Conservation (phyloP, 768 basidiomycete species). For the Collybiopsis luxurians region DNA sequence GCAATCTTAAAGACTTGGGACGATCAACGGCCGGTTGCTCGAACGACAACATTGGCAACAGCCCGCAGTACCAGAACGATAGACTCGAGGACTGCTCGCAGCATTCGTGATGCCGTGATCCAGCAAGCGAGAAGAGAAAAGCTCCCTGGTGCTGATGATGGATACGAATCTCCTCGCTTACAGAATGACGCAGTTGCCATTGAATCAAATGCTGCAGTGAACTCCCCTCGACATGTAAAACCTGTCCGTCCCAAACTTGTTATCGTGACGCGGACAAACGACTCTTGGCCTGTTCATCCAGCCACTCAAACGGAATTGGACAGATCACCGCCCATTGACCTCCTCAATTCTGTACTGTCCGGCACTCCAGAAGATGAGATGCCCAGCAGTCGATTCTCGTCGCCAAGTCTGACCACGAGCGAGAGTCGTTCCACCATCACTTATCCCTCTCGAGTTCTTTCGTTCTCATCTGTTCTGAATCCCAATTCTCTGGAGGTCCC, state of each 20-base stretch:
- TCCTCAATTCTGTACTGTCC: too few relatives aligned
- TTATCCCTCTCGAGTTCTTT: background rate
- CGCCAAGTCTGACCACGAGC: background rate
- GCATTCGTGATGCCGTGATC: slow-evolving; percentile 20
- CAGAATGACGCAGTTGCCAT: too few relatives aligned
- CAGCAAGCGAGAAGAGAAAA: slow-evolving; percentile 17
- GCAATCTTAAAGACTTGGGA: slow-evolving; percentile 2
- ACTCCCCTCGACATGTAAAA: background rate
- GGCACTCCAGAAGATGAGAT: too few relatives aligned
- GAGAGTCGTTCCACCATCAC: background rate
- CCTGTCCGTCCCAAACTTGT: background rate
- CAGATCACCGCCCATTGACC: background rate
- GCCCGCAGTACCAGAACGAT: slow-evolving; percentile 19
- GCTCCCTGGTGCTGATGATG: slow-evolving; percentile 7
- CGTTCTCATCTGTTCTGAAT: slow-evolving; percentile 10
- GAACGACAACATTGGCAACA: slow-evolving; percentile 9
- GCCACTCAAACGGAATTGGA: background rate
- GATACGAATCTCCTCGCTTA: too few relatives aligned
- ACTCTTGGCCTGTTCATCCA: background rate
- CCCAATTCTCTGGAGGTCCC: background rate
- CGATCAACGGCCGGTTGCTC: slow-evolving; percentile 11
- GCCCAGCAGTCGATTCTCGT: background rate
- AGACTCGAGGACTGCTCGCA: slow-evolving; percentile 17
- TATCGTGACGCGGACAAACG: background rate
- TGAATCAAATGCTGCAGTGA: background rate